Conservation (phyloP, 306 rosid genomes). For the Albizia julibrissin region DNA sequence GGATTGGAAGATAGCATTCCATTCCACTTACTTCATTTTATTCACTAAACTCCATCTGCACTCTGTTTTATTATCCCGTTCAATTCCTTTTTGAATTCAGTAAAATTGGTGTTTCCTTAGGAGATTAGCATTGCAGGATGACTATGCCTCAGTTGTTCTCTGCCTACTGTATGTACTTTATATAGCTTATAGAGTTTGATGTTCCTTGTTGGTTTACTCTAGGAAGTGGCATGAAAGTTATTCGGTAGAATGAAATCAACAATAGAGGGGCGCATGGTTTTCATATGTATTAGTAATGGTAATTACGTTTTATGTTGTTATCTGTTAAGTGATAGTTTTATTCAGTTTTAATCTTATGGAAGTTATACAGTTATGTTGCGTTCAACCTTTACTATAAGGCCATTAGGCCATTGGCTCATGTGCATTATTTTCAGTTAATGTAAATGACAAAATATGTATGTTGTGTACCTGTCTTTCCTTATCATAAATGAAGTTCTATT, state of each 20-base stretch:
- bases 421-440: neutral
- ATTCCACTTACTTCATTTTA: neutral
- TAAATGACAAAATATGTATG: neutral
- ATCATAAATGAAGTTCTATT: neutral
- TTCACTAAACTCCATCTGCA: neutral
- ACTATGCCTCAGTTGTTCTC: neutral
- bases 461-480: neutral
- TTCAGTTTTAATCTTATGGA: neutral
- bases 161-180: neutral
- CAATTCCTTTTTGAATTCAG: neutral
- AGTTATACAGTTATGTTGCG: neutral
- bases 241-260: too few relatives aligned
- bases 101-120: neutral
- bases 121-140: neutral
- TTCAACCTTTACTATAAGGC: too few relatives aligned
- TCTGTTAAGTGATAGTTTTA: neutral
- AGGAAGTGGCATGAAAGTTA: neutral
- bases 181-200: neutral
- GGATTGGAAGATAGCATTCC: neutral
- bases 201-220: neutral
- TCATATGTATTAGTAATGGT: too few relatives aligned
- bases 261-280: neutral
- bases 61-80: neutral
- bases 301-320: neutral
- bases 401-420: neutral